phyloP scores from a whole-genome alignment of 345 rosid species.

The Jatropha curcas region DNA sequence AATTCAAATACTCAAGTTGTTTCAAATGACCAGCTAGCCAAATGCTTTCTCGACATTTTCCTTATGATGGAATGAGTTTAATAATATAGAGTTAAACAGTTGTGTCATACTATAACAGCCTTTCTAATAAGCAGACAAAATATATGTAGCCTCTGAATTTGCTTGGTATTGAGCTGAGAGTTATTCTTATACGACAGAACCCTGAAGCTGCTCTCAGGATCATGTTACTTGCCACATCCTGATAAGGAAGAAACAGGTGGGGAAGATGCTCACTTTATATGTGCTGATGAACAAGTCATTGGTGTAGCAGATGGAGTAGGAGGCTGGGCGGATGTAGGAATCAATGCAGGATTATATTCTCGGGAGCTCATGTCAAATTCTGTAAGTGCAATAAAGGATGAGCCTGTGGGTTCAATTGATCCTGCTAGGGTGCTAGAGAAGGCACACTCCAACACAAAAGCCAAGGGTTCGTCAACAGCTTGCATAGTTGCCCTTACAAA shows the following conservation, averaged over 20 bases:
- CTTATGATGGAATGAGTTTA: background rate
- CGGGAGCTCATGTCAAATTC: constrained; percentile 36
- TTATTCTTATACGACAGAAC: constrained; percentile 21
- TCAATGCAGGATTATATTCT: constrained; percentile 30
- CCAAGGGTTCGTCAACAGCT: constrained; percentile 38
- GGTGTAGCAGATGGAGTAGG: constrained; percentile 41
- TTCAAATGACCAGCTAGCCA: too few species aligned
- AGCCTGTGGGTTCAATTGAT: constrained; percentile 22
- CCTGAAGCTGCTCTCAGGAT: constrained; percentile 30
- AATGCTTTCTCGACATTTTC: background rate
- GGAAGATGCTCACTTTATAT: constrained; percentile 36
- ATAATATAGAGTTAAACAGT: background rate
- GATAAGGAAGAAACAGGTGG: constrained; percentile 36
- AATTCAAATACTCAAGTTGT: too few species aligned
- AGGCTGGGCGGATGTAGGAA: constrained; percentile 35
- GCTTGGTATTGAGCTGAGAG: constrained; percentile 21
- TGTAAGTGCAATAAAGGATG: constrained; percentile 26
- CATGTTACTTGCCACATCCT: constrained; percentile 39
- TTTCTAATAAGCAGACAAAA: background rate
- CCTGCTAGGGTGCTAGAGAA: constrained; percentile 35
- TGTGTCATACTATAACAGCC: background rate
- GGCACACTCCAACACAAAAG: constrained; percentile 33
- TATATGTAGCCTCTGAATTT: constrained; percentile 5
- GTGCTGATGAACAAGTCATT: constrained; percentile 21
- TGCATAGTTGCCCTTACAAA: constrained; percentile 32